A percentile compares a stretch with the other conserved stretches of the same genome.
These are phyloP conservation scores for Claviceps monticola DNA, from an alignment of 2,329 filamentous ascomycete species.

Conservation along the genomic window DNA sequence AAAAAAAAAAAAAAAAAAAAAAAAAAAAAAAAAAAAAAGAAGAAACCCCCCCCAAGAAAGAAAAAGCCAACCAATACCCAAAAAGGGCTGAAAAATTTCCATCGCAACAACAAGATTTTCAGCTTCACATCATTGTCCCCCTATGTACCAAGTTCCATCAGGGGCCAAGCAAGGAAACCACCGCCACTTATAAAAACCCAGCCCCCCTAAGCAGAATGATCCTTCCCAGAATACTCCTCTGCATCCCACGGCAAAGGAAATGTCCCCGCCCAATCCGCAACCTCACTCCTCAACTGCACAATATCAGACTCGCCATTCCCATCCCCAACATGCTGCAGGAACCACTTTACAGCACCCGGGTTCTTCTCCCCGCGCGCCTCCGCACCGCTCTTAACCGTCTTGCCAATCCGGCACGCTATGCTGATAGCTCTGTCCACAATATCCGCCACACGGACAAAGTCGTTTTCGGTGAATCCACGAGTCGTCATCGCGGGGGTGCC, in stretches of 20 bases:
- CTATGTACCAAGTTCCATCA: no score
- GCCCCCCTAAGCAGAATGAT: no score
- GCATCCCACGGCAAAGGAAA: constrained; percentile 57
- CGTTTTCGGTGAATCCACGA: constrained; percentile 75
- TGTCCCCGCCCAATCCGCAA: constrained; percentile 65
- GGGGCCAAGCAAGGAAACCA: no score
- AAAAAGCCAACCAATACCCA: no score
- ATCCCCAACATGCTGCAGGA: constrained; percentile 53
- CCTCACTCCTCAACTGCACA: constrained; percentile 57
- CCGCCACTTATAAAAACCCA: no score
- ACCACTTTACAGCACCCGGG: constrained; percentile 49
- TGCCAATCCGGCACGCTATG: constrained; percentile 65
- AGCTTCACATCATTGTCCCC: no score
- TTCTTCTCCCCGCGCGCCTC: constrained; percentile 54
- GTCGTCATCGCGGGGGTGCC: constrained; percentile 97
- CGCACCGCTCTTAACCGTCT: constrained; percentile 53
- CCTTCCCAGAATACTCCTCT: not conserved
- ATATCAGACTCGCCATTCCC: constrained; percentile 58
- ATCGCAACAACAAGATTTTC: no score
- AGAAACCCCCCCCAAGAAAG: no score
- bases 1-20: no score
- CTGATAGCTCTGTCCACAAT: constrained; percentile 74
- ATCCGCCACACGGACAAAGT: constrained; percentile 76
- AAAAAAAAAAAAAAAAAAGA: no score
- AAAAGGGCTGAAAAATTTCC: no score